Evolutionary conservation across 2,329 filamentous ascomycete species (phyloP), one percentile per base, ranked within the genome.

Genomic region (Cladosporium sp.): DNA sequence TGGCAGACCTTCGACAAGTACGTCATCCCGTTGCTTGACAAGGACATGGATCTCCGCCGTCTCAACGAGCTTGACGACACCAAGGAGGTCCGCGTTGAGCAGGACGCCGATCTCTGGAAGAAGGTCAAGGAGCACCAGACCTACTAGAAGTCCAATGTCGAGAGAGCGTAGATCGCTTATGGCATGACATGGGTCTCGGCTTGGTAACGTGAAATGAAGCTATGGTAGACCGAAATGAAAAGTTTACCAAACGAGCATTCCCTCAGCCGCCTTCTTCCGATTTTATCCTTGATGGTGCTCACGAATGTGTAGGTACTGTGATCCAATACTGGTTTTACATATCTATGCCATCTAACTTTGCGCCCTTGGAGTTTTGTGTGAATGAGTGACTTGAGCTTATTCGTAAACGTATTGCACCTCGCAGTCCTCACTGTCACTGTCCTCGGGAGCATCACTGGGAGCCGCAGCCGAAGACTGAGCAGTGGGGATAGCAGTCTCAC

Each of bases 1-100:
- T 88, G 85, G 85, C 82, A 88, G 78, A 89, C 87, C 0, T 90
- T 90, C 66, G 87, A 90, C 70, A 85, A 86, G 5, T 90, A 89
- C 66, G 87, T 90, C 30, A 78, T 84, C 50, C 88, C 88, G 2
- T 70, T 90, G 59, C 74, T 91, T 52, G 87, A 85, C 65, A 81
- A 80, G 70, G 79, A 82, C 8, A 90, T 90, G 86, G 88, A 90
- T 70, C 71, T 90, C 61, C 77, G 86, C 56, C 77, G 88, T 47
- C 81, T 84, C 63, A 84, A 89, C 71, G 88, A 91, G 74, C 72
- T 88, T 67, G 84, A 87, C 63, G 84, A 82, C 7, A 78, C 74
- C 64, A 76, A 78, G 60, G 62, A 68, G 58, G 68, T 73, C 15
- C 60, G 60, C 15, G 71, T 73, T 4, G 71, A 73, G 67, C 63